phyloP scores from a whole-genome alignment of 495 filamentous ascomycete species.

The Staphylotrichum tortipilum region DNA sequence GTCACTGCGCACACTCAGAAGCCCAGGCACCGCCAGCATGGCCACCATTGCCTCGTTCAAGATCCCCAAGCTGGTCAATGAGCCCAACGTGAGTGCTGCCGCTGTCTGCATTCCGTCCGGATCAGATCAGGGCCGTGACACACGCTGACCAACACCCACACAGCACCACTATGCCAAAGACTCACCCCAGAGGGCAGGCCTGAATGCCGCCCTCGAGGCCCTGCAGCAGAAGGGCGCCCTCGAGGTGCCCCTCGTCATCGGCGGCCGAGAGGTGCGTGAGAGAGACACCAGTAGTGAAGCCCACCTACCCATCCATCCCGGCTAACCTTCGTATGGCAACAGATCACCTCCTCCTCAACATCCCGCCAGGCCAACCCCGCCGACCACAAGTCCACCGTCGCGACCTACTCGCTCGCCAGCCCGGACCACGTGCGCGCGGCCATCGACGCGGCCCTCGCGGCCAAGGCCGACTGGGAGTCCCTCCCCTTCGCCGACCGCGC shows the following conservation, averaged over 20 bases:
- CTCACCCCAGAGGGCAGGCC: constrained; percentile 63
- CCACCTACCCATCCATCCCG: too few species aligned
- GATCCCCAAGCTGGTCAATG: constrained; percentile 78
- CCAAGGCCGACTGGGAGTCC: constrained; percentile 72
- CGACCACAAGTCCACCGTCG: constrained; percentile 60
- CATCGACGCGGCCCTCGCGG: constrained; percentile 71
- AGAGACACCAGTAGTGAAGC: not conserved
- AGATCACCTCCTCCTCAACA: constrained; percentile 46
- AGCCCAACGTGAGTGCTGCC: constrained; percentile 72
- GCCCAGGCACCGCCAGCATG: constrained; percentile 11
- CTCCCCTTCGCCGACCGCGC: constrained; percentile 82
- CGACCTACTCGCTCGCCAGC: constrained; percentile 69
- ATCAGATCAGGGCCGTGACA: not conserved
- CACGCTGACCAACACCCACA: not conserved
- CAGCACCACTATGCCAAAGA: constrained; percentile 84
- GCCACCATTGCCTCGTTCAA: constrained; percentile 66
- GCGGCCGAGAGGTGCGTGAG: constrained; percentile 59
- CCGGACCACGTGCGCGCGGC: constrained; percentile 62
- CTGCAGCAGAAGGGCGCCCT: constrained; percentile 53
- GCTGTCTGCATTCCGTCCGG: too few species aligned
- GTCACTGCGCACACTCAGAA: not conserved
- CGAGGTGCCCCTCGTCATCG: constrained; percentile 69
- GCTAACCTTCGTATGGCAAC: too few species aligned
- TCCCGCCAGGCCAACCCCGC: constrained; percentile 65
- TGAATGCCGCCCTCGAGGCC: constrained; percentile 59